Base-by-base conservation (phyloP, 1,284 basidiomycete species). In the Microbotryum lychnidis-dioicae region DNA sequence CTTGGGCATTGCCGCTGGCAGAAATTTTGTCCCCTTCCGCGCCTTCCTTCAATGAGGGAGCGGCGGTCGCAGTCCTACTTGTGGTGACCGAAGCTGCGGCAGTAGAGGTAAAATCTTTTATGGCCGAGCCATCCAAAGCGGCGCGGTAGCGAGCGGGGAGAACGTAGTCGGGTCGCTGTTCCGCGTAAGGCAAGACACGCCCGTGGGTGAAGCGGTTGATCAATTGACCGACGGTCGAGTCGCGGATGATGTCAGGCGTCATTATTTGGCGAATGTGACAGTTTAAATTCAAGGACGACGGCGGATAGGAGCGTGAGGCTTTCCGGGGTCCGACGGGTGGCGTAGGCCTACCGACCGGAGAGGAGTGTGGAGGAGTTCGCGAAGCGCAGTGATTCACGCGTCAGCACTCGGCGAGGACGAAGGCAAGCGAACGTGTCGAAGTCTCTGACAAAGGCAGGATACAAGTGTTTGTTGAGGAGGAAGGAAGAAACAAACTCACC, bases 101-200 rank as follows among this genome's bases (percentile, higher is more conserved):
- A 4, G 60, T 12, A 10, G 54, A 16, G 10, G 44, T n/a, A 42
- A 16, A 18, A 42, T 18, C 3, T 6, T 16, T 14, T 3, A 42
- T 6, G 14, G 37, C 3, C 2, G 16, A 42, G 18, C 37, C 37
- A 42, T 42, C 37, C 37, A 42, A 42, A 56, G 42, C 33, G 31
- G 55, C 48, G 33, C 51, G 66, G 65, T 61, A 70, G 21, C 54
- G 60, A 1, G 10, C 3, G 3, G 70, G 70, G 3, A 70, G 29
- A 18, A 62, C 54, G 56, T 69, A 71, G 56, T 62, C 64, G 6
- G 58, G 44, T 14, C 60, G 58, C 42, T 72, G 62, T 55, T 72
- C 71, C 23, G 62, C 63, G 57, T 62, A 71, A 2, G 68, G 66
- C 14, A 70, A 54, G 31, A 69, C 9, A 16, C 61, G 57, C 14